Evolutionary conservation across 2,329 filamentous ascomycete species (phyloP), one percentile per base, ranked within the genome.

Genomic region (Shiraia bambusicola): DNA sequence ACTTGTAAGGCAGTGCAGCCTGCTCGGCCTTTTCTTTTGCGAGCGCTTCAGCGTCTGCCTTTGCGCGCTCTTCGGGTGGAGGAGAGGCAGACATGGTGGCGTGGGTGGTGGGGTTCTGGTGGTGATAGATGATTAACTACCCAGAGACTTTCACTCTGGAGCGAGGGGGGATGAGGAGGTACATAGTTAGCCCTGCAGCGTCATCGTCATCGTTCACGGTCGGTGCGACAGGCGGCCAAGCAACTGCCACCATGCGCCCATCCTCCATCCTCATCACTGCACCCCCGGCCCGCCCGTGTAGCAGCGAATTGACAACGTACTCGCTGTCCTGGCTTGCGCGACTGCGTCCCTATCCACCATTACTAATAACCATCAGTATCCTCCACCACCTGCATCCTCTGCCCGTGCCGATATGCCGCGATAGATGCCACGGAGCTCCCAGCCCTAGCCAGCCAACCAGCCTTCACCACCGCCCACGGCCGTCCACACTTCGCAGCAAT

Each of bases 1-100:
- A 98, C 74, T 94, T 93, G 83, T 98, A 98, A 1, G 93, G 93
- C 29, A 98, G 83, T 16, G 85, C 81, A 29, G 84, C 86, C 76
- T 98, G 93, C 74, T 98, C 93, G 59, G 84, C 86, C 42, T 80
- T 77, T 74, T 98, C 90, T 67, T 85, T 84, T 49, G 82, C 84
- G 60, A 77, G 78, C 53, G 75, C 76, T 57, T 80, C 80, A 50
- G 74, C 75, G 59, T 84, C 80, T 52, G 76, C 71, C 49, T 69
- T 72, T 45, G 77, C 73, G 47, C 76, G 79, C 61, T 80, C 76
- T 42, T 75, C 71, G 15, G 77, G 74, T 11, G 77, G 72, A 3
- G 76, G 76, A 12, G 75, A 77, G 47, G 36, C 52, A 14, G 66
- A 47, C 66, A 69, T 69, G 49, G 49, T 40, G 46, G 13, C 15